Evolutionary conservation across 176 grass and related monocot genomes (phyloP).

Genomic region (Avena insularis): DNA sequence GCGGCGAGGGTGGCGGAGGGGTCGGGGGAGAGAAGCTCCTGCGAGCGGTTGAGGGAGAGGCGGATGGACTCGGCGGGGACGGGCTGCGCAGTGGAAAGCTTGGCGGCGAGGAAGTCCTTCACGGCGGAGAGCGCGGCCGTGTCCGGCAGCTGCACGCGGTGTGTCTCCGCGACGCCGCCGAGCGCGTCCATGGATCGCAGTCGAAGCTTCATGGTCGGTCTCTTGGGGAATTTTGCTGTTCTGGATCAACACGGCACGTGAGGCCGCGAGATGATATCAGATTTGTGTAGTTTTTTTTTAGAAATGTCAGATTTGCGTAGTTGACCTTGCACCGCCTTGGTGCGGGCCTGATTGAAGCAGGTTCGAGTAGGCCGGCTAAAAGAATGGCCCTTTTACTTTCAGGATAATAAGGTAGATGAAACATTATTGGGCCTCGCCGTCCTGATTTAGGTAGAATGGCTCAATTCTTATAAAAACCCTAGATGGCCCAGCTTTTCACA

Average conservation of each 20-base stretch:
- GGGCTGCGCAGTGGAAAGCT: slow-evolving; percentile 55
- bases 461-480: too few relatives aligned
- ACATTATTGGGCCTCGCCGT: neutral
- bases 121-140: slow-evolving; percentile 60
- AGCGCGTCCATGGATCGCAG: slow-evolving; percentile 65
- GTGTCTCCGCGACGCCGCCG: slow-evolving; percentile 54
- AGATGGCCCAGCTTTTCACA: too few relatives aligned
- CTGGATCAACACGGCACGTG: neutral
- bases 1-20: slow-evolving; percentile 52
- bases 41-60: slow-evolving; percentile 85
- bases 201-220: slow-evolving; percentile 70
- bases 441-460: too few relatives aligned
- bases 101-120: slow-evolving; percentile 60
- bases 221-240: slow-evolving; percentile 18
- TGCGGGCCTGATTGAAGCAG: neutral
- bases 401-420: neutral
- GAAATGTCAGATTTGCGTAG: neutral
- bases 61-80: slow-evolving; percentile 71
- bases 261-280: neutral
- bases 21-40: slow-evolving; percentile 68
- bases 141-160: slow-evolving; percentile 64
- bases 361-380: neutral
- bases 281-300: too few relatives aligned
- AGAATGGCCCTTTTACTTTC: neutral
- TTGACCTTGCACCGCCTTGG: neutral